A percentile compares a stretch with the other conserved stretches of the same genome.
These are phyloP conservation scores for Pythium coloratum DNA, from an alignment of 352 stramenopile species.

Conservation along the genomic window DNA sequence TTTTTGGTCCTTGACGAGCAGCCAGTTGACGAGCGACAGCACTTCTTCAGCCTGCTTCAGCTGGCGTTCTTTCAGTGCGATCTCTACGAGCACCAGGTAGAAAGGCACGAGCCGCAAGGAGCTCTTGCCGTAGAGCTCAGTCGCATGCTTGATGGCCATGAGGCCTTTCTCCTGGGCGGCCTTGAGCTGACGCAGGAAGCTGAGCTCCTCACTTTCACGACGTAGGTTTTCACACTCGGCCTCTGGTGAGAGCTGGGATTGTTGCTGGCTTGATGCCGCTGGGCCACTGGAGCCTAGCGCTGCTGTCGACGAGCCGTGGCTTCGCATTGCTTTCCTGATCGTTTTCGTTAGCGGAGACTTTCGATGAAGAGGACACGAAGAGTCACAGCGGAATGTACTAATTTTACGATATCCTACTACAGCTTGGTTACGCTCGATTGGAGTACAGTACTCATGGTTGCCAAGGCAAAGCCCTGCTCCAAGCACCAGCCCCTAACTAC, in stretches of 20 bases:
- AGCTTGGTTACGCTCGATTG: constrained; percentile 2
- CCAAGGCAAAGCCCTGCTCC: not conserved
- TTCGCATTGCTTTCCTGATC: not conserved
- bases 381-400: constrained; percentile 22
- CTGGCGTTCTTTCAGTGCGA: constrained; percentile 56
- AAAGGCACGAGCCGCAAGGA: constrained; percentile 58
- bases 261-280: not conserved
- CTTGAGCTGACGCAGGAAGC: constrained; percentile 46
- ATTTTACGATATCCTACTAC: constrained; percentile 24
- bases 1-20: constrained; percentile 62
- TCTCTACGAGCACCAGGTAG: constrained; percentile 67
- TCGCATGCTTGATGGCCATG: constrained; percentile 47
- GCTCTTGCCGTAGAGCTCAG: constrained; percentile 48
- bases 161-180: constrained; percentile 45
- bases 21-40: constrained; percentile 71
- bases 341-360: not conserved
- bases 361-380: constrained; percentile 8
- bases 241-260: constrained; percentile 8
- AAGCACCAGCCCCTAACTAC: constrained; percentile 23
- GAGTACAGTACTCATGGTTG: not conserved
- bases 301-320: not conserved
- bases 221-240: constrained; percentile 51
- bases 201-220: constrained; percentile 59
- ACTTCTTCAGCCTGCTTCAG: constrained; percentile 67
- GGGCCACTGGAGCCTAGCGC: not conserved